Evolutionary conservation across 148 eudicot genomes (phyloP).

Genomic region (Spergularia marina): DNA sequence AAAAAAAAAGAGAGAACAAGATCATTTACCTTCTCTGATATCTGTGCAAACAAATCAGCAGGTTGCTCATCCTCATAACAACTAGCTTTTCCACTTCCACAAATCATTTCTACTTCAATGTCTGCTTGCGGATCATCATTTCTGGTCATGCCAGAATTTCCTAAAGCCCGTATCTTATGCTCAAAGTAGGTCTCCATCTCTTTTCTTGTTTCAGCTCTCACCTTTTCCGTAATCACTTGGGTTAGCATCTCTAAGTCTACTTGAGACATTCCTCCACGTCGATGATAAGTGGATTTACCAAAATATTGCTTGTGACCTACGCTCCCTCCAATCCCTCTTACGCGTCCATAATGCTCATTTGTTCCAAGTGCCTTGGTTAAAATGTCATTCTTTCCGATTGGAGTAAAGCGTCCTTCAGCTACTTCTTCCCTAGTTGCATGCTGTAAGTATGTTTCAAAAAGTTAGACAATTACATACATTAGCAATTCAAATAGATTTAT

Average conservation of each 20-base stretch:
- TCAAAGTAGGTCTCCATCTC: not conserved
- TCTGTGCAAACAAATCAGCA: not conserved
- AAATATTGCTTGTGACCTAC: not conserved
- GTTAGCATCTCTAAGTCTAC: not conserved
- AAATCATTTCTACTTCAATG: not conserved
- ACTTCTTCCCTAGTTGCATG: not conserved
- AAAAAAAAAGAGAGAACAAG: no score
- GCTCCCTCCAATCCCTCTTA: not conserved
- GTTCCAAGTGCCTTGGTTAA: constrained; percentile 2
- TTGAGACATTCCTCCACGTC: not conserved
- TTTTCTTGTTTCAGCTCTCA: no score
- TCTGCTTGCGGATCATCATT: not conserved
- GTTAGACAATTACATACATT: not conserved
- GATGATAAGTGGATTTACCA: not conserved
- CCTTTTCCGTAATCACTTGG: not conserved
- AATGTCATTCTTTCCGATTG: not conserved
- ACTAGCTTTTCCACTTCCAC: not conserved
- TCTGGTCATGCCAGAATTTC: not conserved
- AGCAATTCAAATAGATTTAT: not conserved
- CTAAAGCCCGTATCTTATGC: not conserved
- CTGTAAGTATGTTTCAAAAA: not conserved
- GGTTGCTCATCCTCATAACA: not conserved
- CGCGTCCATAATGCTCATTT: not conserved
- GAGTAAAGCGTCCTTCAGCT: not conserved
- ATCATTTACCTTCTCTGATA: no score